Base-by-base conservation (phyloP, 768 basidiomycete species). In the Lactarius sanguifluus region DNA sequence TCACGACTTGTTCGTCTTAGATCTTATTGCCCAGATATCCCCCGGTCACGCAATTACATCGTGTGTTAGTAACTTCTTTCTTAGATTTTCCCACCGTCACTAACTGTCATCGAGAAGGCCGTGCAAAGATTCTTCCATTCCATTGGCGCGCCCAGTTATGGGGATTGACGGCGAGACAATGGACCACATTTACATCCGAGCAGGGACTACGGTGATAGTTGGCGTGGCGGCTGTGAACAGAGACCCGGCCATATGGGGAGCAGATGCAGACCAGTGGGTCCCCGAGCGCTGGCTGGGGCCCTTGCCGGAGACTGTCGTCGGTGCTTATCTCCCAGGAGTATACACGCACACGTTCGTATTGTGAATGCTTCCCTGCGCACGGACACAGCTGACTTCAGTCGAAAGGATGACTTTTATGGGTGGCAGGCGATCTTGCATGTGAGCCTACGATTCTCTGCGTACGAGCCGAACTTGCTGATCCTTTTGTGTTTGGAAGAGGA, bases 321-420 rank as follows among this genome's bases (percentile, higher is more conserved):
- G 69, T 54, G 63, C 72, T 57, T 68, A 71, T 71, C 28, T 73
- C 58, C 72, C 67, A 10, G 64, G 61, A 8, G 65, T 69, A 38
- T 69, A 61, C 25, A 57, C 73, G 20, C 47, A 66, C 13, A 57
- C 68, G 72, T 72, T 20, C 5, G 65, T 59, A 7, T 32, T 2
- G 13, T 20, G 8, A 15, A 16, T 13, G 28, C 1, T 57, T 54
- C 20, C n/a, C 16, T 55, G 30, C 34, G 28, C 5, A 43, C 5
- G 23, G 13, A 34, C 16, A 16, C 2, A 36, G 30, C 34, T 62
- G 30, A 57, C 13, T 4, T 9, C 52, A n/a, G 2, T 25, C 16
- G 16, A 66, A 34, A 76, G 75, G 64, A 75, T 76, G 75, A 74
- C 75, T 1, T 75, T 75, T 61, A 71, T 74, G 59, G 74, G 74